A percentile compares a stretch with the other conserved stretches of the same genome.
phyloP scores from a whole-genome alignment of 345 rosid species.

The Salix exigua region DNA sequence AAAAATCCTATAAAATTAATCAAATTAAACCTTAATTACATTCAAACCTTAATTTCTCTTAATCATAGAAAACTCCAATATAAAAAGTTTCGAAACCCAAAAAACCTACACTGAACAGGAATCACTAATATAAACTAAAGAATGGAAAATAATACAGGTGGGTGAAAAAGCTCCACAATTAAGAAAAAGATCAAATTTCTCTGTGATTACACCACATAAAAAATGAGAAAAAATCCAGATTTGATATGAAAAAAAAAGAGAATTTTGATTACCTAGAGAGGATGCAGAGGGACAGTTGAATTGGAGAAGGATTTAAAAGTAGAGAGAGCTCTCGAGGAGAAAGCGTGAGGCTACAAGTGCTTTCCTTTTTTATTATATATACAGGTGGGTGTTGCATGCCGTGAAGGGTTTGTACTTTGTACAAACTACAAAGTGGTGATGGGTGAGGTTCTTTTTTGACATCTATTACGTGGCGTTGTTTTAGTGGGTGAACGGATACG shows the following conservation, averaged over 20 bases:
- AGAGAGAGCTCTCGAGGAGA: not conserved
- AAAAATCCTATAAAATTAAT: not conserved
- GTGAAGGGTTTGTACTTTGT: not conserved
- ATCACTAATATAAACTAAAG: no score
- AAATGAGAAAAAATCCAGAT: not conserved
- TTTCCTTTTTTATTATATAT: not conserved
- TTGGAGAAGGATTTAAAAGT: not conserved
- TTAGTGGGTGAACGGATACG: not conserved
- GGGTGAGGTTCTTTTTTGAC: no score
- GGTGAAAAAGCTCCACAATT: no score
- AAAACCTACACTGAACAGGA: not conserved
- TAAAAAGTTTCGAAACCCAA: no score
- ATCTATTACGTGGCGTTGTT: conserved; percentile 13
- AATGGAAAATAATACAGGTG: no score
- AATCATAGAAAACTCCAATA: no score
- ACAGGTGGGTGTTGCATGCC: not conserved
- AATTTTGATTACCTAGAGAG: conserved; percentile 19
- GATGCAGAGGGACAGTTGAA: conserved; percentile 9
- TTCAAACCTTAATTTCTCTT: not conserved
- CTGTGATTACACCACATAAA: no score
- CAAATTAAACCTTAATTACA: not conserved
- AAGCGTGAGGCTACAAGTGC: not conserved
- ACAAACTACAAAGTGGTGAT: not conserved
- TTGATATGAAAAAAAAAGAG: not conserved
- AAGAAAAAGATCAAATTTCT: no score